Conservation (phyloP, 139 green algal species). For the Chlorella ohadii region DNA sequence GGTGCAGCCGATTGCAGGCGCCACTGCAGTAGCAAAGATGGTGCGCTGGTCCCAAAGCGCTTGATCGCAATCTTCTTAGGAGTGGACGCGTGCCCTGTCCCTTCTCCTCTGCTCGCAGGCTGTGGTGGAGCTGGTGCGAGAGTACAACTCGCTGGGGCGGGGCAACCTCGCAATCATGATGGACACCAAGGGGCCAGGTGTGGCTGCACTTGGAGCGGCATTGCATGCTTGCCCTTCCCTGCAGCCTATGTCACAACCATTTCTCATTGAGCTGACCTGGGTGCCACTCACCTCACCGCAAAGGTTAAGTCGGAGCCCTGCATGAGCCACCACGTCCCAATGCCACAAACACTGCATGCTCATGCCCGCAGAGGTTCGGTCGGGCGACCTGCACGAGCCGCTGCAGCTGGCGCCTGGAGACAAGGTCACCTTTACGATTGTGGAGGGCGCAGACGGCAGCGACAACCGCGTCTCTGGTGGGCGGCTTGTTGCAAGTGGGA, state of each 20-base stretch:
- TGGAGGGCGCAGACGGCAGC: constrained; percentile 64
- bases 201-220: not conserved
- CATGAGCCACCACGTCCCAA: too few relatives aligned
- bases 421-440: constrained; percentile 74
- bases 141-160: constrained; percentile 74
- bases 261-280: too few relatives aligned
- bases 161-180: constrained; percentile 64
- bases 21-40: too few relatives aligned
- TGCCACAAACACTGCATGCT: too few relatives aligned
- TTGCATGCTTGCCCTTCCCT: not conserved
- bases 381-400: constrained; percentile 77
- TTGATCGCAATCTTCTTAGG: too few relatives aligned
- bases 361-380: constrained; percentile 68
- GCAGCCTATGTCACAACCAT: not conserved
- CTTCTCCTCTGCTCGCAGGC: constrained; percentile 15
- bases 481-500: too few relatives aligned
- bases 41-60: too few relatives aligned
- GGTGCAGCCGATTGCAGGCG: too few relatives aligned
- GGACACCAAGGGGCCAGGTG: constrained; percentile 87
- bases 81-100: too few relatives aligned
- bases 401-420: constrained; percentile 70
- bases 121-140: constrained; percentile 81
- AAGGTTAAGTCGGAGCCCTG: too few relatives aligned
- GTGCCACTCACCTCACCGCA: too few relatives aligned
- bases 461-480: constrained; percentile 56